Conservation (phyloP, 176 grass and related monocot species). For the Cenchrus fungigraminus region DNA sequence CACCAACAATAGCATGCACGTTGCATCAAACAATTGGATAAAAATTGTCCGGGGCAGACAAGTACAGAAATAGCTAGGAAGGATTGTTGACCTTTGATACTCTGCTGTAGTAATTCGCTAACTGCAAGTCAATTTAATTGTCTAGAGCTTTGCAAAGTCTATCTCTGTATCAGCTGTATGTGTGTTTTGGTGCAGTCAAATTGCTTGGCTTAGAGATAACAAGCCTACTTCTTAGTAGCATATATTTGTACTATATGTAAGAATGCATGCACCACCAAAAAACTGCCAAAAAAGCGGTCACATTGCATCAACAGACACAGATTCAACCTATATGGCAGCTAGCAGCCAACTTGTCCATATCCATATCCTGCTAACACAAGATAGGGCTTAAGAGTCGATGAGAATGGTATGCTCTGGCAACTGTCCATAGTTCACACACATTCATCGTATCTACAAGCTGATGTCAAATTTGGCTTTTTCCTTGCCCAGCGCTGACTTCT, state of each 20-base stretch:
- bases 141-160: neutral
- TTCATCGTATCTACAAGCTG: constrained; percentile 14
- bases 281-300: constrained; percentile 35
- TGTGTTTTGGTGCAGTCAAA: neutral
- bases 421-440: constrained; percentile 15
- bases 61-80: neutral
- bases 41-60: neutral
- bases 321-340: constrained; percentile 35
- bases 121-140: neutral
- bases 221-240: neutral
- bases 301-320: constrained; percentile 33
- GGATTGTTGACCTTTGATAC: neutral
- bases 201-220: neutral
- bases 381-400: constrained; percentile 25
- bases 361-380: constrained; percentile 35
- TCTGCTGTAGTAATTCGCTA: neutral
- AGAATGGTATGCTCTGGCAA: constrained; percentile 13
- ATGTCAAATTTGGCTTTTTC: constrained; percentile 32
- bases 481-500: constrained; percentile 19
- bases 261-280: constrained; percentile 16
- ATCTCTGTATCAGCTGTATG: neutral
- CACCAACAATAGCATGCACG: constrained; percentile 1
- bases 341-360: constrained; percentile 41
- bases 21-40: constrained; percentile 27
- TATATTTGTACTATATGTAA: neutral